phyloP scores from a whole-genome alignment of 208 protist genomes.

The Trichomonas tenax region DNA sequence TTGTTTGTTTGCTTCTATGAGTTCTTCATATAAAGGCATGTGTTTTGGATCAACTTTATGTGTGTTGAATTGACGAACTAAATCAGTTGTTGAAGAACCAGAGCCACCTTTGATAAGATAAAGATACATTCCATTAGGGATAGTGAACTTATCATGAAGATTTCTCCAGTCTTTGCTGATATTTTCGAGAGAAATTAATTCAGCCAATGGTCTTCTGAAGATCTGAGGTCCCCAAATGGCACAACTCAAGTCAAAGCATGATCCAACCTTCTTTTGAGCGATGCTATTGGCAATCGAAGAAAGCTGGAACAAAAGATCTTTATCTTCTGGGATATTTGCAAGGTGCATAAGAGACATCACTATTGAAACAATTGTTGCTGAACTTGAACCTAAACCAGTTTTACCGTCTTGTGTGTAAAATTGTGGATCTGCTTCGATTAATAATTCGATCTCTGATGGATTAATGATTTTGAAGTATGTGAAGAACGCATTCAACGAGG shows the following conservation, averaged over 20 bases:
- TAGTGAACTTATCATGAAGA: not conserved
- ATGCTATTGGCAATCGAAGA: not conserved
- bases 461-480: not conserved
- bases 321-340: not conserved
- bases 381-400: not conserved
- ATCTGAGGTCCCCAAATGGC: not conserved
- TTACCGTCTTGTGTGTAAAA: not conserved
- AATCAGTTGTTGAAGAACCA: not conserved
- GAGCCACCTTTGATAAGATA: not conserved
- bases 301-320: not conserved
- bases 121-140: not conserved
- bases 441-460: not conserved
- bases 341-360: not conserved
- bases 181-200: not conserved
- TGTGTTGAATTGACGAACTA: not conserved
- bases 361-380: not conserved
- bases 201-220: not conserved
- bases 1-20: not conserved
- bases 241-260: not conserved
- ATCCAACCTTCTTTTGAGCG: not conserved
- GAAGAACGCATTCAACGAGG: not conserved
- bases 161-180: not conserved
- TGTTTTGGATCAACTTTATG: not conserved
- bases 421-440: not conserved
- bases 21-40: not conserved